Percentiles rank a stretch among this genome's conserved stretches.
These are phyloP conservation scores for Dactylella cylindrospora DNA, from an alignment of 2,329 filamentous ascomycete genomes.

Conservation along the genomic window DNA sequence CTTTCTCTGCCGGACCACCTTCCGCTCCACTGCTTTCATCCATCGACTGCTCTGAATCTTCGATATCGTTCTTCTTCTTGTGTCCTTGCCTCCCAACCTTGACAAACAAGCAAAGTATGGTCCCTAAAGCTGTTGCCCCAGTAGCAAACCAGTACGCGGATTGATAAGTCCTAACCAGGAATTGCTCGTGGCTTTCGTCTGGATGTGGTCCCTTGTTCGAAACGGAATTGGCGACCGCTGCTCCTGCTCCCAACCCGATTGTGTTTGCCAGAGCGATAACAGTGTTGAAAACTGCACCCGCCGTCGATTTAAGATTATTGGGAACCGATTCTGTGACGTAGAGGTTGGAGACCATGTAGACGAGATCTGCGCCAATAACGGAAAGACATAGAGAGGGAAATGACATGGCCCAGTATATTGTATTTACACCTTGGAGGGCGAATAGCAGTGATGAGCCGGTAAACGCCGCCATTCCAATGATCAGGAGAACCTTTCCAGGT, in stretches of 20 bases:
- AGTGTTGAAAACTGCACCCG: slow-evolving; percentile 37
- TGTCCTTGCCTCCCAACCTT: slow-evolving; percentile 37
- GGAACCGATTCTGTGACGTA: slow-evolving; percentile 36
- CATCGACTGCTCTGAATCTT: no score
- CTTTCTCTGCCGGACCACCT: not conserved
- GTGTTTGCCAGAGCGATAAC: slow-evolving; percentile 35
- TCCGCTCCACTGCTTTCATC: no score
- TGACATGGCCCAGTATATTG: slow-evolving; percentile 41
- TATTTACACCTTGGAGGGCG: slow-evolving; percentile 28
- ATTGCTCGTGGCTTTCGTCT: slow-evolving; percentile 19
- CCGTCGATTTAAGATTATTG: slow-evolving; percentile 39
- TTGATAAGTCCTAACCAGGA: slow-evolving; percentile 32
- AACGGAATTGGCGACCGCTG: slow-evolving; percentile 35
- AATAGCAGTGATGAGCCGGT: slow-evolving; percentile 33
- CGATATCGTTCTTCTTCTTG: slow-evolving; percentile 20
- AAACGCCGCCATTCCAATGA: slow-evolving; percentile 25
- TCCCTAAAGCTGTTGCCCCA: slow-evolving; percentile 9
- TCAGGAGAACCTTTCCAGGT: slow-evolving; percentile 25
- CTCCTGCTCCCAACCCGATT: slow-evolving; percentile 28
- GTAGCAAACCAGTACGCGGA: slow-evolving; percentile 36
- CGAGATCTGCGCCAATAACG: slow-evolving; percentile 39
- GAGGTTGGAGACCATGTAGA: slow-evolving; percentile 42
- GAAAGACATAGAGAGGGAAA: slow-evolving; percentile 42
- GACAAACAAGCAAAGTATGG: slow-evolving; percentile 28
- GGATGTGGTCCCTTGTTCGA: slow-evolving; percentile 13